Evolutionary conservation across 331 rosid species (phyloP), one percentile per base, ranked within the genome.

Genomic region (Acacia concinna): DNA sequence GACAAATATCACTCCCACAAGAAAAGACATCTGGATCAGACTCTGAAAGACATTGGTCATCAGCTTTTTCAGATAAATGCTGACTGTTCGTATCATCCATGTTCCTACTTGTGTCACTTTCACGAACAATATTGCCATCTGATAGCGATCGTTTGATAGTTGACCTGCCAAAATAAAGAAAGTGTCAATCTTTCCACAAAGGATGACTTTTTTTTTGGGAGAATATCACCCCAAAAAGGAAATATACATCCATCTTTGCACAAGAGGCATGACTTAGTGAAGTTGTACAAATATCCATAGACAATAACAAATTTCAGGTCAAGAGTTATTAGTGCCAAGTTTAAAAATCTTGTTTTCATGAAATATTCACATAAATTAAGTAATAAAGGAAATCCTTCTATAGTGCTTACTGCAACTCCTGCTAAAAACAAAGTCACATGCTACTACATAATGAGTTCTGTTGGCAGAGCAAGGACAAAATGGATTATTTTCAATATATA

Each of bases 121-220:
- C 80, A 57, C 65, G 14, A 28, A 68, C 64, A 83, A 91, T 86
- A 85, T 86, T 88, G 75, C 97, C 92, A 76, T 86, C 97, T 2
- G 94, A 91, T 6, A 88, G 85, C 5, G 97, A 89, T 85, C 91
- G 85, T 84, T 88, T 89, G 23, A 88, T 81, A 78, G 74, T 74
- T 51, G 84, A 63, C 87, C 97, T 92, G 79, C 71, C 84, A 57
- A 81, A 75, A 59, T 14, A 80, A 68, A 67, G 70, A 54, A 74
- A n/a, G 47, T 11, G 69, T 68, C 35, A 78, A 69, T 56, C 52
- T 77, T 68, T 54, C 46, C 28, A 23, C 14, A 68, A 38, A 27
- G 40, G 38, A 23, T 35, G 7, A n/a, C 59, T 52, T 67, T 18
- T 38, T 20, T 70, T 25, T 14, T n/a, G n/a, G 31, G 27, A 69